A percentile compares a stretch with the other conserved stretches of the same genome.
Evolutionary conservation across 2,329 filamentous ascomycete genomes (phyloP).

Genomic region (Mariannaea sp.): DNA sequence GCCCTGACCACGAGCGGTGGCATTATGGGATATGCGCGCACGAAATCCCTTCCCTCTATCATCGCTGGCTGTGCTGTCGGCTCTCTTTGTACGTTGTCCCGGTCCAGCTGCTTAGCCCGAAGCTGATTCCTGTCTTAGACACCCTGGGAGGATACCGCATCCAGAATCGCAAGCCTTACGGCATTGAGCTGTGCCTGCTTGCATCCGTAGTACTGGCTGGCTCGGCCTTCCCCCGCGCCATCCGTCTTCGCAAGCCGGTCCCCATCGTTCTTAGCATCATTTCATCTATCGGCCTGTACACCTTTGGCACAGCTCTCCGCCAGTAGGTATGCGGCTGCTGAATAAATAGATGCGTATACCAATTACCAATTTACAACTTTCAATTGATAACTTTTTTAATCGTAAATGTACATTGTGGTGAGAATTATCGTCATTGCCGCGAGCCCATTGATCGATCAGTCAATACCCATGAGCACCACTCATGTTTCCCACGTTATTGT

Average conservation of each 20-base stretch:
- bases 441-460: constrained; percentile 18
- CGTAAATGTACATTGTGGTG: constrained; percentile 18
- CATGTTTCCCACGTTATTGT: constrained; percentile 2
- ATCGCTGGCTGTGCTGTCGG: constrained; percentile 85
- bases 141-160: constrained; percentile 82
- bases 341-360: not conserved
- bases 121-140: constrained; percentile 51
- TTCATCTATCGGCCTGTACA: constrained; percentile 76
- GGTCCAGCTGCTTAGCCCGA: not conserved
- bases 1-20: constrained; percentile 85
- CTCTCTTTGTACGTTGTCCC: constrained; percentile 54
- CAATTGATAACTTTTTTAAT: constrained; percentile 5
- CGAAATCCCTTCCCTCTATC: constrained; percentile 84
- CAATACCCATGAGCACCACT: constrained; percentile 17
- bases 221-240: constrained; percentile 82
- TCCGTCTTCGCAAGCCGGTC: constrained; percentile 82
- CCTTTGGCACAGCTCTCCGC: constrained; percentile 74
- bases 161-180: constrained; percentile 75
- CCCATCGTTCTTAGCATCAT: constrained; percentile 79
- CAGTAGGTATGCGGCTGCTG: constrained; percentile 38
- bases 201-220: constrained; percentile 86
- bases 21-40: constrained; percentile 82
- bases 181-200: constrained; percentile 84
- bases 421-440: constrained; percentile 18
- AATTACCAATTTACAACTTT: not conserved